phyloP scores from a whole-genome alignment of 331 rosid species.

The Prunus yedoensis region DNA sequence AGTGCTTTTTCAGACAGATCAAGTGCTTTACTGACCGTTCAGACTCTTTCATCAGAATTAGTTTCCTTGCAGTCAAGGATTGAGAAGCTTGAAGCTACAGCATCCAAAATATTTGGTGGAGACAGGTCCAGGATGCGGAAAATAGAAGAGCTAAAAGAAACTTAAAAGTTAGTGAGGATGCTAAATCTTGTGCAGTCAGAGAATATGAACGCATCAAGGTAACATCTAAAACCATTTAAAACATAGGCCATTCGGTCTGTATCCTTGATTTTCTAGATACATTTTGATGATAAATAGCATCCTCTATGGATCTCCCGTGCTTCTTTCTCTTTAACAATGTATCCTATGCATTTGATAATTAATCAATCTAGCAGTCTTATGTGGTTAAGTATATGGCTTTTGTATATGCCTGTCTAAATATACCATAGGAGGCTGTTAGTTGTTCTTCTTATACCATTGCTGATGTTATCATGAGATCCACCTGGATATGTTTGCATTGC shows the following conservation, averaged over 20 bases:
- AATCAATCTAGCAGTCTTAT: background rate
- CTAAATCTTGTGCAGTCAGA: conserved; percentile 44
- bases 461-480: background rate
- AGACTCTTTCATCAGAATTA: conserved; percentile 45
- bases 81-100: conserved; percentile 50
- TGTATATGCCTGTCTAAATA: background rate
- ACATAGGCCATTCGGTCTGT: background rate
- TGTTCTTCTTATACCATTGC: background rate
- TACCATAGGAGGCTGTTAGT: background rate
- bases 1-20: conserved; percentile 47
- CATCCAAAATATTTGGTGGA: conserved; percentile 55
- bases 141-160: conserved; percentile 46
- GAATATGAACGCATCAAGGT: conserved; percentile 48
- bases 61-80: conserved; percentile 40
- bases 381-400: background rate
- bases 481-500: background rate
- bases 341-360: background rate
- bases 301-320: background rate
- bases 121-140: conserved; percentile 48
- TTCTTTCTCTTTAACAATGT: background rate
- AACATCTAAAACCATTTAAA: conserved; percentile 7
- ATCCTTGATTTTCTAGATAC: background rate
- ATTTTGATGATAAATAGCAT: background rate
- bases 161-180: conserved; percentile 40
- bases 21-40: conserved; percentile 46